These are phyloP conservation scores for Orbilia brochopaga DNA, from an alignment of 2,329 filamentous ascomycete species.

Conservation along the genomic window DNA sequence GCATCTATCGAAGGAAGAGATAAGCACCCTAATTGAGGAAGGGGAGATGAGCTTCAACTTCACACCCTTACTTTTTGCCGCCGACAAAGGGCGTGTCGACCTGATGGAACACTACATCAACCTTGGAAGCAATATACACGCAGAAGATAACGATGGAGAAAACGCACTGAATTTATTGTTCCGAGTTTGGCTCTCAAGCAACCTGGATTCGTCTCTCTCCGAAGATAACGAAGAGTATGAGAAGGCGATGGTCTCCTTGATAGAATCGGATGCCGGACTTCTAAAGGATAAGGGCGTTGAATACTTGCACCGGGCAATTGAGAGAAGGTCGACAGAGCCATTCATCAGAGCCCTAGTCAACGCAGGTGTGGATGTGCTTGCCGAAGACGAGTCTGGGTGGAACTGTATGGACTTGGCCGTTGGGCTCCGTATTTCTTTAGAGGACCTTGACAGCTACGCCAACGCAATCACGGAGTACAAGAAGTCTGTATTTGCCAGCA, in stretches of 20 bases:
- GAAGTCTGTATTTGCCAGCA: conserved; percentile 17
- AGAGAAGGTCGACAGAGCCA: conserved; percentile 6
- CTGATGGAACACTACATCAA: conserved; percentile 16
- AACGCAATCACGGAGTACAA: conserved; percentile 25
- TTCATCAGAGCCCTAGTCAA: conserved; percentile 21
- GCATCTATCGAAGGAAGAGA: conserved; percentile 24
- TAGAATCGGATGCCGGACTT: conserved; percentile 14
- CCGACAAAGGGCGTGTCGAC: conserved; percentile 18
- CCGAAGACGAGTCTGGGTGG: conserved; percentile 35
- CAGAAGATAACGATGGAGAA: conserved; percentile 5
- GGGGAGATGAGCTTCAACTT: conserved; percentile 13
- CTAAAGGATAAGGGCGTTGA: conserved; percentile 19
- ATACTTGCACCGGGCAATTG: conserved; percentile 23
- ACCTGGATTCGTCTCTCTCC: not conserved
- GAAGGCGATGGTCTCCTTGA: conserved; percentile 22
- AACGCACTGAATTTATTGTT: conserved; percentile 20
- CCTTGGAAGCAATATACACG: conserved; percentile 19
- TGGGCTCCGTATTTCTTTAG: not conserved
- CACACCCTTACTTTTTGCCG: conserved; percentile 27
- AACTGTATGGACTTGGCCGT: conserved; percentile 31
- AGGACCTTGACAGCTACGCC: conserved; percentile 11
- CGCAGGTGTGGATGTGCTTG: conserved; percentile 19
- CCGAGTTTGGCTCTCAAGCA: conserved; percentile 31
- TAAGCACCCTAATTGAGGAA: conserved; percentile 12
- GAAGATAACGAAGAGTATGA: conserved; percentile 2